phyloP scores from a whole-genome alignment of 768 basidiomycete species.

The Auricularia auricula-judae region DNA sequence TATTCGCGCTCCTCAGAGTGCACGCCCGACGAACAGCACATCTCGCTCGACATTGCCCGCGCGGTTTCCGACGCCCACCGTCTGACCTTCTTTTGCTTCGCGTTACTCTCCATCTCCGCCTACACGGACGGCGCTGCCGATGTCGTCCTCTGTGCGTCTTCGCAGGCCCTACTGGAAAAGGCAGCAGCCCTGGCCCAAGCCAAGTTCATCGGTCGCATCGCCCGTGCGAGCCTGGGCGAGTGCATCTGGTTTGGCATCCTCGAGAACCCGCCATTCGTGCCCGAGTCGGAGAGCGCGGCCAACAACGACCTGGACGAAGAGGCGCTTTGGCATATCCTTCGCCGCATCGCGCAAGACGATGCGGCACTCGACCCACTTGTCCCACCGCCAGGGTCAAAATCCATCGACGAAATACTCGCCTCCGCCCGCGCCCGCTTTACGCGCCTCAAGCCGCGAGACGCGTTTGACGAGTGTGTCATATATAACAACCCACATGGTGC shows the following conservation, averaged over 20 bases:
- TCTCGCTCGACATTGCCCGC: conserved; percentile 44
- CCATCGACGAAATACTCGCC: conserved; percentile 45
- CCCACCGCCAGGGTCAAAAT: conserved; percentile 55
- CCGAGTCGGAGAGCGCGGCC: conserved; percentile 8
- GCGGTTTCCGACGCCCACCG: conserved; percentile 26
- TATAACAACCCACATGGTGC: conserved; percentile 43
- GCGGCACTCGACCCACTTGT: conserved; percentile 47
- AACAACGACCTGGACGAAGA: conserved; percentile 45
- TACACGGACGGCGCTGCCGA: conserved; percentile 14
- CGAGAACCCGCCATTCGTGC: conserved; percentile 11
- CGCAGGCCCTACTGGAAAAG: conserved; percentile 47
- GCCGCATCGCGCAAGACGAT: conserved; percentile 39
- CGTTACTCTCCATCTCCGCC: conserved; percentile 15
- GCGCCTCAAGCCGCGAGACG: conserved; percentile 48
- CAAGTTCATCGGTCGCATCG: conserved; percentile 61
- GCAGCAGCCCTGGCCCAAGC: conserved; percentile 53
- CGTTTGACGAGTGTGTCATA: conserved; percentile 43
- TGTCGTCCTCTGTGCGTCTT: conserved; percentile 51
- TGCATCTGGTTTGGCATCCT: conserved; percentile 33
- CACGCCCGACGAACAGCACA: conserved; percentile 42
- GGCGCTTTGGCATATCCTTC: conserved; percentile 61
- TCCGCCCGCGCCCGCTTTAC: conserved; percentile 46
- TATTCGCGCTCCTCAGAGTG: conserved; percentile 33
- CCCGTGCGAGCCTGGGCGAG: neutral
- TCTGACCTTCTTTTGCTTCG: conserved; percentile 19